Base-by-base conservation (phyloP, 495 filamentous ascomycete genomes). In the Penicillium odoratum region DNA sequence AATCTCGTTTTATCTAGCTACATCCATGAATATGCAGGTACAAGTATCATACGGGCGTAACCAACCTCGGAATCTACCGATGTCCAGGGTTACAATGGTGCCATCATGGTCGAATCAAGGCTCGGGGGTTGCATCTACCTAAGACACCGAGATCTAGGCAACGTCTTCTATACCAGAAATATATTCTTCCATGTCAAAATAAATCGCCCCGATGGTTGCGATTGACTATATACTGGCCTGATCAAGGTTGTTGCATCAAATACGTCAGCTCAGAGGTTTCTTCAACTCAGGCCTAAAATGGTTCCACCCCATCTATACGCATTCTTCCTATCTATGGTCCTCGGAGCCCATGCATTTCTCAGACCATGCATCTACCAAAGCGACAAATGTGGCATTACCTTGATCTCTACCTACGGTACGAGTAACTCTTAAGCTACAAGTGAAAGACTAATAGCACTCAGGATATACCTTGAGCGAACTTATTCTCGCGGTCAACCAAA, bases 341-440 rank as follows among this genome's bases (percentile, higher is more conserved):
- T 55, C n/a, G 42, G 46, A 36, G 47, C 42, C 21, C n/a, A 48
- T 7, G 53, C 54, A 29, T 66, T 55, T 45, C 30, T 51, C 40
- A 58, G 16, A 33, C 60, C 63, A 54, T 66, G 63, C 36, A 54
- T 66, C 30, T 66, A 66, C 33, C 60, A 62, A 50, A n/a, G 57
- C 7, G 59, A 62, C 11, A 66, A 62, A 55, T 66, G 59, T 42
- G 63, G 63, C 51, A 53, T 33, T 31, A 62, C 60, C 9, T 49
- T 66, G 48, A 58, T 59, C 6, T 48, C 54, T 21, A 31, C 48
- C 11, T 62, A 62, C 47, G 63, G 63, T 62, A 60, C 13, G 55
- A 8, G 16, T 13, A 45, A n/a, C 15, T 15, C 5, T 21, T 9
- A n/a, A 15, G 31, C 13, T 26, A 28, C 1, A n/a, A 15, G 8